Base-by-base conservation (phyloP, 768 basidiomycete genomes). In the Amanita pallidorosea region DNA sequence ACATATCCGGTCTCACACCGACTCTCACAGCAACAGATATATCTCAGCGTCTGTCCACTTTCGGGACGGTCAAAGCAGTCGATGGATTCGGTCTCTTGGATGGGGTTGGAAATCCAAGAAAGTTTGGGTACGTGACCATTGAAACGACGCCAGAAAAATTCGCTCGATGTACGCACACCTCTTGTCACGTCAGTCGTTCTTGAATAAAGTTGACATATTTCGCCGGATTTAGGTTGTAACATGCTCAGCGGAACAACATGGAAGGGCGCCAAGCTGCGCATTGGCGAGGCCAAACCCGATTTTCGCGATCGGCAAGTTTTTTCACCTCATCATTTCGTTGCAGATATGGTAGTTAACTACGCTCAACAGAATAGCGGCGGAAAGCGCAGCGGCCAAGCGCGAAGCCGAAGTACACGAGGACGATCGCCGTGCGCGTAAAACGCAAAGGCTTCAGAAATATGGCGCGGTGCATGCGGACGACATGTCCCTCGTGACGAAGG, bases 221-320 rank as follows among this genome's bases (percentile, higher is more conserved):
- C 11, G 47, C 17, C 13, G 29, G 33, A 34, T 17, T 25, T 45
- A 89, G 87, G 87, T 63, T 70, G 87, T 63, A 89, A 80, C 60
- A 63, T 79, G 2, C 72, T 92, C 23, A 89, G 83, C 54, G 89
- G 90, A 31, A 79, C 85, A 5, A 86, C 79, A 1, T 93, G 88
- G 86, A 91, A 89, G 67, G 90, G 90, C n/a, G 69, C 88, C 18
- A 90, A 85, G 56, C 67, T 92, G 29, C 76, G 88, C 15, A 76
- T 92, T 33, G 87, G 87, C 7, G 87, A 90, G 56, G 88, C 89
- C n/a, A 85, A 80, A 54, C 83, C 82, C 1, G 81, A 89, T 61
- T 90, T 73, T 58, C 63, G 63, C 2, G 79, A 83, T 60, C 72
- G 79, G 88, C 85, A 45, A 34, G 70, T 56, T 13, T 13, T 9